These are phyloP conservation scores for Candida patagonica DNA, from an alignment of 805 yeast species.

Conservation along the genomic window DNA sequence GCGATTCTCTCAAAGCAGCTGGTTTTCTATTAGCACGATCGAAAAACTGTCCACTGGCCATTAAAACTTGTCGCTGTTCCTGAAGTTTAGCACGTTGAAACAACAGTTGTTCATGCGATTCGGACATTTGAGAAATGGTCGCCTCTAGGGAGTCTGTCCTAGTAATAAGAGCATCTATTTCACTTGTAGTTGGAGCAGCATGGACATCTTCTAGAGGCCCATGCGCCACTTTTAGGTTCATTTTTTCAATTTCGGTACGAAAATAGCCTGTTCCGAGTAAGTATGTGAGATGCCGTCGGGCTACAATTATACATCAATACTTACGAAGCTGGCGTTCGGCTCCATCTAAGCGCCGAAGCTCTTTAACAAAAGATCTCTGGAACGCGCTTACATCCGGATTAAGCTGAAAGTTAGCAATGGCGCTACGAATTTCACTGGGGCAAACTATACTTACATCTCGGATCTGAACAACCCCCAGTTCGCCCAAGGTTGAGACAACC, in stretches of 20 bases:
- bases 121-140: conserved; percentile 58
- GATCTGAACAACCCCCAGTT: conserved; percentile 74
- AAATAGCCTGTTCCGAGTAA: conserved; percentile 21
- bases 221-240: conserved; percentile 19
- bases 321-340: conserved; percentile 67
- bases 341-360: conserved; percentile 72
- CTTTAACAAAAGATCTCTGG: conserved; percentile 83
- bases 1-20: conserved; percentile 20
- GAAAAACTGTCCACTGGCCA: conserved; percentile 40
- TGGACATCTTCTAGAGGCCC: conserved; percentile 31
- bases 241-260: conserved; percentile 21
- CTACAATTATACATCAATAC: conserved; percentile 2
- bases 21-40: conserved; percentile 29
- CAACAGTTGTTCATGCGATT: conserved; percentile 55
- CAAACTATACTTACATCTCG: conserved; percentile 40
- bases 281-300: no score
- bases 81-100: conserved; percentile 51
- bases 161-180: conserved; percentile 60
- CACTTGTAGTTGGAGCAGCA: conserved; percentile 37
- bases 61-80: conserved; percentile 59
- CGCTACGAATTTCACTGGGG: background rate
- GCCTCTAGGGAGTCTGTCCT: conserved; percentile 59
- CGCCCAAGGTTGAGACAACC: conserved; percentile 72
- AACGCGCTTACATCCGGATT: conserved; percentile 70
- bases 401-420: conserved; percentile 26